Conservation (phyloP, 1,139 yeast species). For the Candida tunisiensis region DNA sequence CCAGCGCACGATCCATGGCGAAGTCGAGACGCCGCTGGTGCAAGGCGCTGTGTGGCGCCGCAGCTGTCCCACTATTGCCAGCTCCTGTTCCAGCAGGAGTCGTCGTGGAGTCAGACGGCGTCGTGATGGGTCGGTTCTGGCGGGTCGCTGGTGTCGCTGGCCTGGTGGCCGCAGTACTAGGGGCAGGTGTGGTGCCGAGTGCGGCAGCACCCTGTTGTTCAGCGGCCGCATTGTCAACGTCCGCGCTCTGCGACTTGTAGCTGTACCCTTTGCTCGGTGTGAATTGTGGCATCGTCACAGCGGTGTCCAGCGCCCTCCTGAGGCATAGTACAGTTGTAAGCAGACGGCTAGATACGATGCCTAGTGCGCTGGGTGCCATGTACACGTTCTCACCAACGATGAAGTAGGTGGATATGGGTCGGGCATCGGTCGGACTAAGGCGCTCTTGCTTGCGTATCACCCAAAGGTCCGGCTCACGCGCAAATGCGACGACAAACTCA, state of each 20-base stretch:
- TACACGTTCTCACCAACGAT: conserved; percentile 85
- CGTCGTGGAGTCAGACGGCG: neutral
- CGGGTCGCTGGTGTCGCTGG: neutral
- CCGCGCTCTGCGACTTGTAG: conserved; percentile 5
- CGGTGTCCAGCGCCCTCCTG: conserved; percentile 15
- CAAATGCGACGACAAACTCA: conserved; percentile 62
- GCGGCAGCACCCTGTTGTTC: neutral
- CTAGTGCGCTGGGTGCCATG: conserved; percentile 61
- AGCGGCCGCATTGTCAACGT: neutral
- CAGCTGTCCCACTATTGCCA: too few relatives aligned
- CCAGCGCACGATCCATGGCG: conserved; percentile 11
- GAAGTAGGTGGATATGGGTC: conserved; percentile 57
- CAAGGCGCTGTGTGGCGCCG: too few relatives aligned
- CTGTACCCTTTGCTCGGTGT: conserved; percentile 21
- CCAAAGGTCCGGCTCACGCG: conserved; percentile 88
- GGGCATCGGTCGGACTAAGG: conserved; percentile 30
- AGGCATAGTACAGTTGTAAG: conserved; percentile 19
- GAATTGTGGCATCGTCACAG: conserved; percentile 16
- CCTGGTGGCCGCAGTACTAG: neutral
- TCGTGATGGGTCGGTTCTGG: neutral
- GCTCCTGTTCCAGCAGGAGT: neutral
- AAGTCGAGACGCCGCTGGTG: too few relatives aligned
- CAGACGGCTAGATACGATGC: conserved; percentile 38
- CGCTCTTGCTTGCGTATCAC: conserved; percentile 70
- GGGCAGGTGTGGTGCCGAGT: neutral